Conservation (phyloP, 1,139 yeast genomes). For the Candida pseudoviswanathii region DNA sequence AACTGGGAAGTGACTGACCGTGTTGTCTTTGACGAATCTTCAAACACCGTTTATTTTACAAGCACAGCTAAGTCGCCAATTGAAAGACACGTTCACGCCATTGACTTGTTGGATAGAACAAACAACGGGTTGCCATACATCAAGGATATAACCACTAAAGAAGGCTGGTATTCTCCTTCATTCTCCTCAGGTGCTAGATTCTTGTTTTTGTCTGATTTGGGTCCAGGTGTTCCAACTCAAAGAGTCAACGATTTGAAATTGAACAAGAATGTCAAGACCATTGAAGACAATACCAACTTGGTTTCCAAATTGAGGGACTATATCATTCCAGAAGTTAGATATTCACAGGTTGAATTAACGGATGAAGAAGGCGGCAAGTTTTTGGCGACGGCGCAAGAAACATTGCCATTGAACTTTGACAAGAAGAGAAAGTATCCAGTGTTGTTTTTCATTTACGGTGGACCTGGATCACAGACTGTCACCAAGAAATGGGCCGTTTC, state of each 20-base stretch:
- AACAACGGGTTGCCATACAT: constrained; percentile 33
- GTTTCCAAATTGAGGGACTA: constrained; percentile 39
- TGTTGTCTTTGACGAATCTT: constrained; percentile 47
- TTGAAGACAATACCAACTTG: constrained; percentile 54
- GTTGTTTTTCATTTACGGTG: constrained; percentile 74
- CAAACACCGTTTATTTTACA: constrained; percentile 47
- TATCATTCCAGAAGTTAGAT: constrained; percentile 50
- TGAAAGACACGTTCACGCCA: constrained; percentile 56
- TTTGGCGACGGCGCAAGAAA: constrained; percentile 58
- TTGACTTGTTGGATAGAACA: constrained; percentile 35
- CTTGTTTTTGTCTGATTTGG: constrained; percentile 58
- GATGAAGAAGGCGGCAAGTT: constrained; percentile 46
- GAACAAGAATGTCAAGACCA: constrained; percentile 29
- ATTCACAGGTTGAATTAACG: constrained; percentile 48
- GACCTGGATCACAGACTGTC: constrained; percentile 80
- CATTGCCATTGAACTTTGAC: constrained; percentile 65
- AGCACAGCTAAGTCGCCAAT: constrained; percentile 54
- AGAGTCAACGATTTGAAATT: constrained; percentile 57
- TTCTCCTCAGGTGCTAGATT: constrained; percentile 71
- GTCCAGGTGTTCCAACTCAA: constrained; percentile 72
- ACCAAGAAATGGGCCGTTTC: constrained; percentile 53
- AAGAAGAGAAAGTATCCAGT: constrained; percentile 62
- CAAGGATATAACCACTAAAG: constrained; percentile 53
- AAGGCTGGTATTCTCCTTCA: constrained; percentile 70
- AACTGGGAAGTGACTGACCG: constrained; percentile 57